phyloP scores from a whole-genome alignment of 1,284 basidiomycete species.

The Apiotrichum laibachii region DNA sequence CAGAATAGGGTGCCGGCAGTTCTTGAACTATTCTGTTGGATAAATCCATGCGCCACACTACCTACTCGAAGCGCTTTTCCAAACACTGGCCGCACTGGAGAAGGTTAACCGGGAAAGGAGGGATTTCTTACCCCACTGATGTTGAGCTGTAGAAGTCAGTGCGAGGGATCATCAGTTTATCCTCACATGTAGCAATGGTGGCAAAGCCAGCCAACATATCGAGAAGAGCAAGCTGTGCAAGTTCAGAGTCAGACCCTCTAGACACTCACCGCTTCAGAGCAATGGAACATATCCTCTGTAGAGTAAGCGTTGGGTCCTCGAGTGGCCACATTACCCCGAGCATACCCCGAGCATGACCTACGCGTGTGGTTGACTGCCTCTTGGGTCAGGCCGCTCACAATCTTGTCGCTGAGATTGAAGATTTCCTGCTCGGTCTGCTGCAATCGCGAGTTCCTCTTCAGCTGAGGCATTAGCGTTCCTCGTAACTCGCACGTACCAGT shows the following conservation, averaged over 20 bases:
- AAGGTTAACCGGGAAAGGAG: background rate
- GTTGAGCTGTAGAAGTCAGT: constrained; percentile 6
- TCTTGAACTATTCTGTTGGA: constrained; percentile 58
- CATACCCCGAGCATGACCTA: constrained; percentile 21
- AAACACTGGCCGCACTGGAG: constrained; percentile 77
- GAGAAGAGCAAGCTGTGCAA: constrained; percentile 68
- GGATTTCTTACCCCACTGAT: background rate
- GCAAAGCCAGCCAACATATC: constrained; percentile 82
- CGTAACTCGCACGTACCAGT: constrained; percentile 56
- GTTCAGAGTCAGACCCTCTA: background rate
- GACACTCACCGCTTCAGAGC: constrained; percentile 72
- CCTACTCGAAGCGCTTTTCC: constrained; percentile 68
- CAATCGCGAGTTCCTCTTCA: constrained; percentile 35
- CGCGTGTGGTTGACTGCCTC: constrained; percentile 65
- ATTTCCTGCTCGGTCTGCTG: constrained; percentile 49
- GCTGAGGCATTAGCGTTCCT: constrained; percentile 12
- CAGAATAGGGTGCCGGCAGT: constrained; percentile 79
- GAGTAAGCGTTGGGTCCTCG: constrained; percentile 1
- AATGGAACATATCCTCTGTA: constrained; percentile 68
- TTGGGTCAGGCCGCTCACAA: constrained; percentile 67
- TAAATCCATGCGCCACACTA: background rate
- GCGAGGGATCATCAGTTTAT: too few species aligned
- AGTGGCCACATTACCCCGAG: too few species aligned
- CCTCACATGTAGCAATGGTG: constrained; percentile 63
- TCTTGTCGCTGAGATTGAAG: constrained; percentile 74